These are phyloP conservation scores for Solanum arcanum DNA, from an alignment of 257 asterid genomes.

Conservation along the genomic window DNA sequence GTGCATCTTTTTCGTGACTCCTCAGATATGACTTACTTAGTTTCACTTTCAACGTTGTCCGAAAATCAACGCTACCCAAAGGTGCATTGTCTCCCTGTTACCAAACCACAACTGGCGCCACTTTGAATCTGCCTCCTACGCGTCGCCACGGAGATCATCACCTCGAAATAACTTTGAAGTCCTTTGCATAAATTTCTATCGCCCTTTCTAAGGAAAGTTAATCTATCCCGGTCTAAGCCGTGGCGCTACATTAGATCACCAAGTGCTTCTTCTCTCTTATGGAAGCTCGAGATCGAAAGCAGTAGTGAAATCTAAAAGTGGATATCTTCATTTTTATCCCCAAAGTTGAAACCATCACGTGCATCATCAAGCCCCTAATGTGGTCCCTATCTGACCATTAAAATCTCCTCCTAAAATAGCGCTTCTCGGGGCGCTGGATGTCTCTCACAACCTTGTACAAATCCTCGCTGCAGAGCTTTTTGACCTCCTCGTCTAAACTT, in stretches of 20 bases:
- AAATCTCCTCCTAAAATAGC: neutral
- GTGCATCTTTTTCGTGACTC: too few species aligned
- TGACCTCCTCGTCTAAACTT: neutral
- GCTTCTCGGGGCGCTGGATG: neutral
- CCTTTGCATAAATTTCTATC: neutral
- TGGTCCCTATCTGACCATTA: neutral
- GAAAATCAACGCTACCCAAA: too few species aligned
- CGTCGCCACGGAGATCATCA: too few species aligned
- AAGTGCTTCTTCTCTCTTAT: neutral
- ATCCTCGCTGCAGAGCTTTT: neutral
- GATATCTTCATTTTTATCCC: neutral
- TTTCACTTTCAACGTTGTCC: too few species aligned
- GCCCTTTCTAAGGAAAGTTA: neutral
- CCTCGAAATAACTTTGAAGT: neutral
- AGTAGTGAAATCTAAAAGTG: neutral
- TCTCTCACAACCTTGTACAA: neutral
- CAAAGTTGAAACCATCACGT: neutral
- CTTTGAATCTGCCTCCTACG: too few species aligned
- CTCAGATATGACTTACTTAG: too few species aligned
- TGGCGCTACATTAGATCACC: neutral
- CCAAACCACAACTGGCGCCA: too few species aligned
- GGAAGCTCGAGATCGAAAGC: neutral
- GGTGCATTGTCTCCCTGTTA: too few species aligned
- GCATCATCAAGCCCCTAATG: neutral
- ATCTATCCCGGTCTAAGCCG: neutral